Base-by-base conservation (phyloP, 306 rosid genomes). In the Begonia fuchsioides region DNA sequence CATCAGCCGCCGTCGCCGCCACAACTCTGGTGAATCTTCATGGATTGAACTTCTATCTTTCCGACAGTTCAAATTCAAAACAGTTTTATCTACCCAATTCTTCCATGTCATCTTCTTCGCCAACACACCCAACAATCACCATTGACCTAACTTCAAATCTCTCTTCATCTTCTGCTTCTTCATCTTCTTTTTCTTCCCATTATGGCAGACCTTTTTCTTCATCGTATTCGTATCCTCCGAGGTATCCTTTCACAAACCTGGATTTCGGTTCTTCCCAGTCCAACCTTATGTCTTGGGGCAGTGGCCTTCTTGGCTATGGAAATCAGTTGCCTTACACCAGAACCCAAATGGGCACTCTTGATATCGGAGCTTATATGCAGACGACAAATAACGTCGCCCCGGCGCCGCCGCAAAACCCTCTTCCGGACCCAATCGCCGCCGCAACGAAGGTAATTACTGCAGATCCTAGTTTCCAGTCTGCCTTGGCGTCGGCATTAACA, bases 381-480 rank as follows among this genome's bases (percentile, higher is more conserved):
- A 78, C 62, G 39, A 69, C 58, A 39, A 18, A 41, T 11, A 56
- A 52, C 35, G 35, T 26, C n/a, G 7, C 35, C 35, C 39, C 35
- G 35, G 35, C 35, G 35, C 35, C 35, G 3, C 35, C 35, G 7
- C 35, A 8, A 26, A 6, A 26, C 35, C 52, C 65, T 44, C 32
- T 56, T 38, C 69, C 70, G 13, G 77, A 81, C 10, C 50, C 79
- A 10, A 73, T 92, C 50, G 83, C 98, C 1, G 98, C 96, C 5
- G 96, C 98, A 44, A 92, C 98, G 5, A 79, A 82, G 74, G 87
- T 73, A 3, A 92, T 85, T 53, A 82, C 96, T 0, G 61, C 81
- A 0, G 93, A 92, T 65, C 98, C 98, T 0, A 72, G 52, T 38
- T 92, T 92, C 65, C 98, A 85, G 39, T 85, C 96, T 0, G 98